Evolutionary conservation across 164 flowering plant genomes (phyloP), one percentile per base, ranked within the genome.

Genomic region (Liquidambar formosana): DNA sequence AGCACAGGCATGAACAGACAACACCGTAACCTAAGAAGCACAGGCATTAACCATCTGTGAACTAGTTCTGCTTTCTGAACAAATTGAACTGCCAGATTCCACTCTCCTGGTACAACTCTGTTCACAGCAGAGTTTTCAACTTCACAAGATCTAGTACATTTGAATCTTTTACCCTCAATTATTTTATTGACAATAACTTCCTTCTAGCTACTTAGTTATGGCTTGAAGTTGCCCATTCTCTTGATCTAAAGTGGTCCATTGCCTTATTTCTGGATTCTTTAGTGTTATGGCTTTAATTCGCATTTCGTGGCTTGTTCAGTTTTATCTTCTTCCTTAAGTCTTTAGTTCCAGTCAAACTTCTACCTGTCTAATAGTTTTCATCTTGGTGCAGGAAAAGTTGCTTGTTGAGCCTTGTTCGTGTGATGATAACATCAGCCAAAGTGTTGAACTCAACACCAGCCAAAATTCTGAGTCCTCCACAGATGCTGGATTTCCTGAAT

Each of bases 371-470:
- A 11, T 26, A 41, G 16, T 43, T 22, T 28, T 12, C 57, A 1
- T 27, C 18, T 26, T 65, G 51, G 28, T 73, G 41, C 75, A 89
- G 97, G 92, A 84, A 49, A 83, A 78, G 61, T 61, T n/a, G 64
- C 47, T 8, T 43, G 57, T 47, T 48, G 86, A 76, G 48, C 67
- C 80, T 64, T 61, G 22, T 69, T 15, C 73, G 38, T 80, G 9
- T 11, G 64, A 65, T 22, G 79, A 67, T 57, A 63, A 52, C 26
- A 56, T 48, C 16, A 66, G 45, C 19, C 70, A 79, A 67, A 73
- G 67, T 63, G 25, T n/a, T n/a, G n/a, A n/a, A n/a, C n/a, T n/a
- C n/a, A 63, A 52, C 26, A 56, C 52, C 16, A 66, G 45, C 19
- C 70, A 79, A 67, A 73, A 66, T 63, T 19, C 82, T 16, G 44